Percentiles rank a stretch among this genome's conserved stretches.
These are phyloP conservation scores for Penicillium corylophilum DNA, from an alignment of 2,329 filamentous ascomycete genomes.

Conservation along the genomic window DNA sequence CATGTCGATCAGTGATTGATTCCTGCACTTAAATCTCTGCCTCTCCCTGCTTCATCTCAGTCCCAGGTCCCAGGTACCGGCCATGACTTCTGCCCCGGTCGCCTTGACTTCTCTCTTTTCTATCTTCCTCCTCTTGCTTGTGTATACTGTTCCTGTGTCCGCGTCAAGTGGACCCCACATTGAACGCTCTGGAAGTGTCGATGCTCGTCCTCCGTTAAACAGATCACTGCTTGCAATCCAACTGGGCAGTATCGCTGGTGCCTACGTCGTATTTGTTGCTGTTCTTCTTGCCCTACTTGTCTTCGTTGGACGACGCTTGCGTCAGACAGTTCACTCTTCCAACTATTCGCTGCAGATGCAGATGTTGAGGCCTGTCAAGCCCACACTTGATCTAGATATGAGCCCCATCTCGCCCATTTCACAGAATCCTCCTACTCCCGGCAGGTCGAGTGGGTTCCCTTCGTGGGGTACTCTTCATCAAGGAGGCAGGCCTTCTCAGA, in stretches of 20 bases:
- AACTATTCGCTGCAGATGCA: constrained; percentile 56
- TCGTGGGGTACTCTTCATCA: constrained; percentile 41
- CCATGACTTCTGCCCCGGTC: constrained; percentile 17
- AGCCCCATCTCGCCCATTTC: constrained; percentile 36
- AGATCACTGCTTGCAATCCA: constrained; percentile 71
- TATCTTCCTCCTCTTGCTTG: constrained; percentile 52
- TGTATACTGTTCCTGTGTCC: constrained; percentile 10
- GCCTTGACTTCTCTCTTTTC: constrained; percentile 47
- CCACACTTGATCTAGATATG: constrained; percentile 30
- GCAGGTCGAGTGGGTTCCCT: constrained; percentile 36
- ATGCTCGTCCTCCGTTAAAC: constrained; percentile 51
- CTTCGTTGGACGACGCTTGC: constrained; percentile 58
- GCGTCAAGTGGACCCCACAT: constrained; percentile 35
- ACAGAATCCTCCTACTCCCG: constrained; percentile 35
- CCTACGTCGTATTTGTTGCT: constrained; percentile 76
- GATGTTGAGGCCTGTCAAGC: constrained; percentile 51
- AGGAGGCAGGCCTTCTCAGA: constrained; percentile 33
- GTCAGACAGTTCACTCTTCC: constrained; percentile 52
- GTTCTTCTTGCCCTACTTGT: constrained; percentile 68
- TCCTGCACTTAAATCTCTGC: constrained; percentile 15
- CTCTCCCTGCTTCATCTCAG: constrained; percentile 10
- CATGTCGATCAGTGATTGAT: constrained; percentile 22
- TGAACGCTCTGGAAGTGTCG: constrained; percentile 45
- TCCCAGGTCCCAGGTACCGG: constrained; percentile 15
- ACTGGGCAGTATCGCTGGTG: constrained; percentile 77